phyloP scores from a whole-genome alignment of 1,284 basidiomycete species.

The Boletellus sp. region DNA sequence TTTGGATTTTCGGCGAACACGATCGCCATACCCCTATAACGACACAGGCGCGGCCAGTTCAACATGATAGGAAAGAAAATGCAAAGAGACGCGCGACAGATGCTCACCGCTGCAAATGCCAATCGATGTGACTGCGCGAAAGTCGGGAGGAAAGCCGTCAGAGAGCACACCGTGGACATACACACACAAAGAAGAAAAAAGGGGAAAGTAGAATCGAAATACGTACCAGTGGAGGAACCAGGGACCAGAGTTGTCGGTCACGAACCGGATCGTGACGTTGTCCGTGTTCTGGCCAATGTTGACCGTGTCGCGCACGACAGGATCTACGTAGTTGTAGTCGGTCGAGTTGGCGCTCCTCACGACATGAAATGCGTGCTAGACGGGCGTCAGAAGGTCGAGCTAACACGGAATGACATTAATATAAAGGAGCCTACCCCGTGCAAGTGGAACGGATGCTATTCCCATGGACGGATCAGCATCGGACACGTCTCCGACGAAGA shows the following conservation, averaged over 20 bases:
- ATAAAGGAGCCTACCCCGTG: slow-evolving; percentile 37
- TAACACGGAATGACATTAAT: not conserved
- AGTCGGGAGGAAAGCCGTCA: no score
- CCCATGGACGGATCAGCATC: no score
- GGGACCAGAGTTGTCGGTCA: slow-evolving; percentile 36
- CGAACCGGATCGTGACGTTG: slow-evolving; percentile 42
- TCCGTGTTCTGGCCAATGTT: slow-evolving; percentile 32
- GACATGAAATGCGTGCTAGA: slow-evolving; percentile 41
- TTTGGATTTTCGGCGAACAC: slow-evolving; percentile 38
- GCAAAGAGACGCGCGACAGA: no score
- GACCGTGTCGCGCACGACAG: slow-evolving; percentile 38
- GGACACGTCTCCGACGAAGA: no score
- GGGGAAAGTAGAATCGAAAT: not conserved
- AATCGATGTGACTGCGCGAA: slow-evolving; percentile 37
- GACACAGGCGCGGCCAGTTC: no score
- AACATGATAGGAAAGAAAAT: no score
- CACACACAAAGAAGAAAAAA: not conserved
- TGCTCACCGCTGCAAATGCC: slow-evolving; percentile 26
- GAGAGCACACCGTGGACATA: no score
- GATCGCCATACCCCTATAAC: slow-evolving; percentile 37
- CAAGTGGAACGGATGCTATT: slow-evolving; percentile 42
- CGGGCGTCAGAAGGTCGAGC: no score
- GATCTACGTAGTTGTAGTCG: slow-evolving; percentile 40
- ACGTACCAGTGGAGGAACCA: slow-evolving; percentile 34
- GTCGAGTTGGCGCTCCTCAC: slow-evolving; percentile 37